A percentile compares a stretch with the other conserved stretches of the same genome.
These are phyloP conservation scores for Corynascus novoguineensis DNA, from an alignment of 495 filamentous ascomycete species.

Conservation along the genomic window DNA sequence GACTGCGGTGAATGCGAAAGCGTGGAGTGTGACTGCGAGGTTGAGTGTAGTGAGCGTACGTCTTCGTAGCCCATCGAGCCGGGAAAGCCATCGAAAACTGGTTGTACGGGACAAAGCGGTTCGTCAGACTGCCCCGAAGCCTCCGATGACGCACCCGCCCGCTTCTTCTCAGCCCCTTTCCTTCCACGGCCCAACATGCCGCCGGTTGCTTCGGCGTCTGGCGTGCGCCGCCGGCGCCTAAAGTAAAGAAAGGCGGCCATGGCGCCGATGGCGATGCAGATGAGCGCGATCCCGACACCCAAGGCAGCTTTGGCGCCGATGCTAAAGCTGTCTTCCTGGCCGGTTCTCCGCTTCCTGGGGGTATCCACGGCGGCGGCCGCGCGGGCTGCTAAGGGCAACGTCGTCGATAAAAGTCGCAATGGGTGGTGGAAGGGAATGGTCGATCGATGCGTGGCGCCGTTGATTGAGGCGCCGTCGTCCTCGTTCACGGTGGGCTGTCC, in stretches of 20 bases:
- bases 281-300: slow-evolving; percentile 23
- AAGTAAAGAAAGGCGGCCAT: slow-evolving; percentile 31
- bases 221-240: slow-evolving; percentile 21
- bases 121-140: slow-evolving; percentile 24
- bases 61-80: slow-evolving; percentile 35
- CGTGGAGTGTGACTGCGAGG: slow-evolving; percentile 17
- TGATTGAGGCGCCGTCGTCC: not conserved
- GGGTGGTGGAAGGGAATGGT: not conserved
- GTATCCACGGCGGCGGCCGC: slow-evolving; percentile 6
- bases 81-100: slow-evolving; percentile 30
- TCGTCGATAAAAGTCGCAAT: not conserved
- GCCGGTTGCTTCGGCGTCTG: slow-evolving; percentile 14
- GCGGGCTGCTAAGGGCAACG: slow-evolving; percentile 1
- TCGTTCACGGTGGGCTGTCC: not conserved
- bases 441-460: too few species aligned
- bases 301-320: slow-evolving; percentile 26
- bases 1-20: slow-evolving; percentile 28
- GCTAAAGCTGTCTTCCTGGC: slow-evolving; percentile 18
- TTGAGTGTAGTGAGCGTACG: slow-evolving; percentile 23
- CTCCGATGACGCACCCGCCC: slow-evolving; percentile 19
- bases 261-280: slow-evolving; percentile 19
- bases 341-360: slow-evolving; percentile 8
- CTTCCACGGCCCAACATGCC: slow-evolving; percentile 23
- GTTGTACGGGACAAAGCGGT: slow-evolving; percentile 28
- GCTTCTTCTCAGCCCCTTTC: slow-evolving; percentile 20